Percentiles rank a stretch among this genome's conserved stretches.
phyloP scores from a whole-genome alignment of 2,329 filamentous ascomycete species.

The Pseudocercospora fijiensis region DNA sequence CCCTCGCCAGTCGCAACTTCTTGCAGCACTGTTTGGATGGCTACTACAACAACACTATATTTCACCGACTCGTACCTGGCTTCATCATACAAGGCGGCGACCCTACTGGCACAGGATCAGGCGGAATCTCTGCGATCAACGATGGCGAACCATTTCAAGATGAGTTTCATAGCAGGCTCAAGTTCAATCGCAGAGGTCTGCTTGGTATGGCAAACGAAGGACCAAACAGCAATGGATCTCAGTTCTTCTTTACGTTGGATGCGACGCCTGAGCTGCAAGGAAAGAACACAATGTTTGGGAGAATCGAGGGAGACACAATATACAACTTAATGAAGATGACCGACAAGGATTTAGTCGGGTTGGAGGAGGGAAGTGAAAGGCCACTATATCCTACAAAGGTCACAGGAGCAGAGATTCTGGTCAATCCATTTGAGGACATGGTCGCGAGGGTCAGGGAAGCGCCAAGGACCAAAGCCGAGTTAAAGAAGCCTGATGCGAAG shows the following conservation, averaged over 20 bases:
- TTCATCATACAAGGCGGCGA: constrained; percentile 96
- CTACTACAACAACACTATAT: constrained; percentile 91
- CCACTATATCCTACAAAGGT: constrained; percentile 85
- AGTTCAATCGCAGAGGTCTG: constrained; percentile 86
- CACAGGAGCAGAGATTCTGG: constrained; percentile 68
- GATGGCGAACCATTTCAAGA: constrained; percentile 79
- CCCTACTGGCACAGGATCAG: constrained; percentile 86
- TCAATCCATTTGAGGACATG: constrained; percentile 83
- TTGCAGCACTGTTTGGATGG: constrained; percentile 91
- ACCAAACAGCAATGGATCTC: constrained; percentile 81
- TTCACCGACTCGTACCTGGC: constrained; percentile 86
- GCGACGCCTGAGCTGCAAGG: constrained; percentile 79
- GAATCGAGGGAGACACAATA: constrained; percentile 89
- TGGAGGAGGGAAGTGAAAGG: constrained; percentile 67
- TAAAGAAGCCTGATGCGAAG: constrained; percentile 56
- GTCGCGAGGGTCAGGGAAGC: constrained; percentile 64
- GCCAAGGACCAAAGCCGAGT: constrained; percentile 48
- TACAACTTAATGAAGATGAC: constrained; percentile 95
- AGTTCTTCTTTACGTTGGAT: constrained; percentile 94
- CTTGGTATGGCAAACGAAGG: constrained; percentile 96
- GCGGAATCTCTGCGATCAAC: constrained; percentile 89
- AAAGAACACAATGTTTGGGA: constrained; percentile 90
- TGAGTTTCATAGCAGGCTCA: constrained; percentile 87
- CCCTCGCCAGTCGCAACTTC: constrained; percentile 90
- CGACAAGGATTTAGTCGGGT: constrained; percentile 72